These are phyloP conservation scores for Arthrinium phaeospermum DNA, from an alignment of 2,329 filamentous ascomycete genomes.

Conservation along the genomic window DNA sequence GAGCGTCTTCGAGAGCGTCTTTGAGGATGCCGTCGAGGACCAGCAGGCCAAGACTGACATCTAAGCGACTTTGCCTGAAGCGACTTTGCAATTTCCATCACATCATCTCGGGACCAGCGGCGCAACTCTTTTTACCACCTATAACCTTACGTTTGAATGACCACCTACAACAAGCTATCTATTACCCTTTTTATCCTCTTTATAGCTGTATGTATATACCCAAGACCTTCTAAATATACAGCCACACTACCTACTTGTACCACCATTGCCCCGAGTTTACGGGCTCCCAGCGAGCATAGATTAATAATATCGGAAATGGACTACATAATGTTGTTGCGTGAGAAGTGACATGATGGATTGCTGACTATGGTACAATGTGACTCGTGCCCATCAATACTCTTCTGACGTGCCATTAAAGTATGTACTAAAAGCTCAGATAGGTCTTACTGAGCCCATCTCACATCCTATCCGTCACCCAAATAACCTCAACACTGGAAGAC, in stretches of 20 bases:
- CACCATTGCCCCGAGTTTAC: not conserved
- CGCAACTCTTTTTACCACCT: not conserved
- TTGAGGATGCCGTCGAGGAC: not conserved
- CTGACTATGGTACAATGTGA: not conserved
- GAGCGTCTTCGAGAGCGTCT: not conserved
- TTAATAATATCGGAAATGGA: slow-evolving; percentile 8
- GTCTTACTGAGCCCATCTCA: not conserved
- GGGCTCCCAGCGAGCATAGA: not conserved
- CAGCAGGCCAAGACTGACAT: not conserved
- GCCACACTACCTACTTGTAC: slow-evolving; percentile 2
- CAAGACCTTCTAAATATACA: slow-evolving; percentile 6
- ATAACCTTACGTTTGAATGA: slow-evolving; percentile 15
- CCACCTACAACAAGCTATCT: not conserved
- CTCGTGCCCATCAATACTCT: too few species aligned
- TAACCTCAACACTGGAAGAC: slow-evolving; percentile 22
- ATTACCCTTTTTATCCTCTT: not conserved
- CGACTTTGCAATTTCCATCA: not conserved
- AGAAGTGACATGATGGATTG: not conserved
- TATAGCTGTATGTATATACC: slow-evolving; percentile 15
- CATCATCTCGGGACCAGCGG: not conserved
- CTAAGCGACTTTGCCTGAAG: not conserved
- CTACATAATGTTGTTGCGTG: not conserved
- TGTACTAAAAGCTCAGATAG: not conserved
- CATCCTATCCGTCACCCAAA: not conserved
- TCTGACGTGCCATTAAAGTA: not conserved